phyloP scores from a whole-genome alignment of 2,329 filamentous ascomycete genomes.

The Alternaria brassicae region DNA sequence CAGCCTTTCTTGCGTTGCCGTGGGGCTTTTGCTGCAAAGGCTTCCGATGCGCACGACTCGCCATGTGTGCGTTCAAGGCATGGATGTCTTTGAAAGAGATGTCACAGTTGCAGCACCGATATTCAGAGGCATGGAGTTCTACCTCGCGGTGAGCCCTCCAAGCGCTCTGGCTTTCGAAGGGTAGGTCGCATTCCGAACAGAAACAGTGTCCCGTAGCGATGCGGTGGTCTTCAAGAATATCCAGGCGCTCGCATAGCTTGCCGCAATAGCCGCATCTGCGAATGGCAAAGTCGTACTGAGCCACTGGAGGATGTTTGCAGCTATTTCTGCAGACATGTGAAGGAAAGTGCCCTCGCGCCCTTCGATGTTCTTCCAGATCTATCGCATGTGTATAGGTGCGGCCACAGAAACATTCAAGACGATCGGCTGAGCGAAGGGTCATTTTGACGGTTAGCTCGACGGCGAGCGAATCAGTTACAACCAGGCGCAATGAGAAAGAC shows the following conservation, averaged over 20 bases:
- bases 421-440: not conserved
- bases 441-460: slow-evolving; percentile 1
- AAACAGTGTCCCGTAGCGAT: slow-evolving; percentile 17
- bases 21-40: slow-evolving; percentile 2
- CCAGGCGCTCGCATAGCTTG: slow-evolving; percentile 14
- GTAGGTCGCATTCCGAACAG: slow-evolving; percentile 15
- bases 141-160: slow-evolving; percentile 1
- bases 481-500: not conserved
- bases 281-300: slow-evolving; percentile 6
- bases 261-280: slow-evolving; percentile 11
- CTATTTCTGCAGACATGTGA: slow-evolving; percentile 9
- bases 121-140: slow-evolving; percentile 16
- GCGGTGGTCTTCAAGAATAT: slow-evolving; percentile 18
- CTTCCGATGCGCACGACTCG: slow-evolving; percentile 11
- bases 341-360: slow-evolving; percentile 16
- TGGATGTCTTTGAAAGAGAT: slow-evolving; percentile 19
- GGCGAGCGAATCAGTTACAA: not conserved
- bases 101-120: slow-evolving; percentile 21
- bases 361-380: slow-evolving; percentile 21
- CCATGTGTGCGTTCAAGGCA: slow-evolving; percentile 15
- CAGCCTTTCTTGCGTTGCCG: not conserved
- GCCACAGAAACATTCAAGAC: slow-evolving; percentile 10
- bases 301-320: slow-evolving; percentile 12
- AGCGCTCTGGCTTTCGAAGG: slow-evolving; percentile 13
- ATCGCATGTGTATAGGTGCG: slow-evolving; percentile 8